phyloP scores from a whole-genome alignment of 83 land plant species.

The Picea mariana region DNA sequence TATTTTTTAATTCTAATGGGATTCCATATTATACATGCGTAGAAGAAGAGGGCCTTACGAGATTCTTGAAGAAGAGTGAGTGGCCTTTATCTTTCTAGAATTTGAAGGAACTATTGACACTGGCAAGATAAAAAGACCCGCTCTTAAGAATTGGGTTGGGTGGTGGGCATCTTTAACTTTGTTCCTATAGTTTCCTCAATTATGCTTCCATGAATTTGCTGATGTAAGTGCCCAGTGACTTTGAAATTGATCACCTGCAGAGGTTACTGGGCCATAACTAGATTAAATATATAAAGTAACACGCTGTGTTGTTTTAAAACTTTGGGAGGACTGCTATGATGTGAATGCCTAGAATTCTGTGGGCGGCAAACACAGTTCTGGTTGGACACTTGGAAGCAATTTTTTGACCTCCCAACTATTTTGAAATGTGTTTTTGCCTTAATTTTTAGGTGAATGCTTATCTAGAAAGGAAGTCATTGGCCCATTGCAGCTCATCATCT shows the following conservation, averaged over 20 bases:
- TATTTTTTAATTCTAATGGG: neutral
- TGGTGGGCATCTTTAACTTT: conserved; percentile 42
- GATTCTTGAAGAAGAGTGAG: conserved; percentile 50
- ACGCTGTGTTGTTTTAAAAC: neutral
- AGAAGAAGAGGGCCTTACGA: conserved; percentile 38
- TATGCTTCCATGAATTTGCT: too few relatives aligned
- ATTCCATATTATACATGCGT: conserved; percentile 18
- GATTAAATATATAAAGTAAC: too few relatives aligned
- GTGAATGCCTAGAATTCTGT: neutral
- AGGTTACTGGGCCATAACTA: too few relatives aligned
- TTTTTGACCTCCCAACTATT: too few relatives aligned
- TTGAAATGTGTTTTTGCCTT: neutral
- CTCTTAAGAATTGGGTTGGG: conserved; percentile 50
- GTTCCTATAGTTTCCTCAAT: too few relatives aligned
- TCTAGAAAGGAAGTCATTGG: conserved; percentile 53
- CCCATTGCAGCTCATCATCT: conserved; percentile 61
- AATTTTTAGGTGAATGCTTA: conserved; percentile 57
- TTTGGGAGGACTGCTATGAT: neutral
- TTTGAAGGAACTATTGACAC: conserved; percentile 46
- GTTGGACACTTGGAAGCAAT: too few relatives aligned
- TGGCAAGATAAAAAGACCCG: conserved; percentile 45
- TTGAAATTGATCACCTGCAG: too few relatives aligned
- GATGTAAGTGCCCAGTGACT: too few relatives aligned
- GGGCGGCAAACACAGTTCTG: neutral
- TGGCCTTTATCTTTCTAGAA: conserved; percentile 27